Conservation (phyloP, 2,329 filamentous ascomycete species). For the Verticillium nonalfalfae region DNA sequence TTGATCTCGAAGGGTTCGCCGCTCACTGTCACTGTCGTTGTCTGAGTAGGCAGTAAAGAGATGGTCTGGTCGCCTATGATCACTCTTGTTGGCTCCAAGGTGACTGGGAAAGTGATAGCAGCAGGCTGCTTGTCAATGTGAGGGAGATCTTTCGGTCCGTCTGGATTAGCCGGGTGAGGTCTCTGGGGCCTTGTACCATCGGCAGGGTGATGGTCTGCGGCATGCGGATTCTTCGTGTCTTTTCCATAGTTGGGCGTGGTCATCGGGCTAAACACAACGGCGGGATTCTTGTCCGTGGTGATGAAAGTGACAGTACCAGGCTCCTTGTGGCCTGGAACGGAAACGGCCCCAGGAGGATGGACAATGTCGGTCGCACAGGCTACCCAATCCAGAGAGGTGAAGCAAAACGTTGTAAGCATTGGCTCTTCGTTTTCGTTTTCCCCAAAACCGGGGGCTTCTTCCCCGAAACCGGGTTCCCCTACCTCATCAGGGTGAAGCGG, state of each 20-base stretch:
- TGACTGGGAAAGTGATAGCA: conserved; percentile 28
- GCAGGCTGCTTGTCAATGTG: background rate
- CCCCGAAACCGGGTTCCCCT: background rate
- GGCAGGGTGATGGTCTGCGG: background rate
- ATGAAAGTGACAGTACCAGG: conserved; percentile 32
- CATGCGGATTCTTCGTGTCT: background rate
- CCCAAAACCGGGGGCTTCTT: background rate
- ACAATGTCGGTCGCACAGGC: background rate
- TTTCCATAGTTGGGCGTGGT: conserved; percentile 9
- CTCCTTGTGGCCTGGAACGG: background rate
- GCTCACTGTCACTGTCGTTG: conserved; percentile 33
- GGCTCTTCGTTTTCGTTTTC: background rate
- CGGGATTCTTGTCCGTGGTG: conserved; percentile 50
- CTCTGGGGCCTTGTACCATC: background rate
- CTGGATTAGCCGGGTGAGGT: conserved; percentile 1
- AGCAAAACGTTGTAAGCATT: background rate
- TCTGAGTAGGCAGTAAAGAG: conserved; percentile 27
- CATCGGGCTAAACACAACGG: conserved; percentile 30
- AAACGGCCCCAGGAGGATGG: background rate
- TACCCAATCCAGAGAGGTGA: background rate
- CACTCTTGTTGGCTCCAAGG: conserved; percentile 35
- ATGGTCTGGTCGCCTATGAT: conserved; percentile 42
- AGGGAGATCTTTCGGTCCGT: conserved; percentile 2
- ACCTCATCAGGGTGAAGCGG: background rate
- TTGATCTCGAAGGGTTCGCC: conserved; percentile 39